Evolutionary conservation across 768 basidiomycete genomes (phyloP), one percentile per base, ranked within the genome.

Genomic region (Boletus huronensis): DNA sequence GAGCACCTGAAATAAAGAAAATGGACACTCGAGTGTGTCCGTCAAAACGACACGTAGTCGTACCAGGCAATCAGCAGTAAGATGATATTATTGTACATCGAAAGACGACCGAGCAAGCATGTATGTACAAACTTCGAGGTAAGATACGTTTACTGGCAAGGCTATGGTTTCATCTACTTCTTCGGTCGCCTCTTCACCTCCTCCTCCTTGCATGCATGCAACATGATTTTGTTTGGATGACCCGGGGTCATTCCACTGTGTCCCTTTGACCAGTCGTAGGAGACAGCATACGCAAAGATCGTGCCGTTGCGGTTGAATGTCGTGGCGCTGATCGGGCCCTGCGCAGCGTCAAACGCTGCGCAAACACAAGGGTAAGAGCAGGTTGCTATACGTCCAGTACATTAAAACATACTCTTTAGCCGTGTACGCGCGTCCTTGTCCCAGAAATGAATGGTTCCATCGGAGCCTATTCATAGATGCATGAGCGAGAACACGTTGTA

Each of bases 181-280:
- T 70, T 70, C 19, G 69, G 69, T 52, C 79, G 75, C 75, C 87
- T 87, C 73, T 82, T 89, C 52, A 92, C 87, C 71, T 93, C 90
- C 21, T 93, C 90, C 48, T 93, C 89, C 70, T 90, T 91, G 76
- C 87, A 88, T 21, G 85, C 83, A 65, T 92, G 90, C 61, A 93
- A 65, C 83, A 89, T 87, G 61, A 93, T 70, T 71, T 93, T 91
- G 74, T 91, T 92, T 17, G 85, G 82, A 49, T 73, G 72, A 8
- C 76, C 75, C 3, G 81, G 77, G 5, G 87, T 87, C 80, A 88
- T 91, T 21, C 93, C 93, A 13, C 85, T 83, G 68, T 93, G 89
- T 8, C 93, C 92, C 67, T 93, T 93, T 16, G 87, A 89, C 93
- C 93, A 96, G 65, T 96, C 93, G 59, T 96, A 96, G 13, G 92